Percentiles rank a stretch among this genome's conserved stretches.
phyloP scores from a whole-genome alignment of 306 rosid genomes.

The Acacia melanoxylon region DNA sequence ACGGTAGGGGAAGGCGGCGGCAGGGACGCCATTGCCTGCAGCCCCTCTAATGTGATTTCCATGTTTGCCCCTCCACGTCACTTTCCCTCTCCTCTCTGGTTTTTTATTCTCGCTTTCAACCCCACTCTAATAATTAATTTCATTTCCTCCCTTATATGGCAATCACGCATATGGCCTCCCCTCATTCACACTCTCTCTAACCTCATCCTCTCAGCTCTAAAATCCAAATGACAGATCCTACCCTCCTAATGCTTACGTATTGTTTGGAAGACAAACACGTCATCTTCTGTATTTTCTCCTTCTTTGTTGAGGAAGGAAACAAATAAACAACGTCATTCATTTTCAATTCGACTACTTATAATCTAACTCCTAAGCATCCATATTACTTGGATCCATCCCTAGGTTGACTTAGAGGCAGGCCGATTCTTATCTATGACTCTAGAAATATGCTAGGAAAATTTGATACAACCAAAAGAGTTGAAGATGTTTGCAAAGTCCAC shows the following conservation, averaged over 20 bases:
- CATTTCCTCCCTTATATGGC: neutral
- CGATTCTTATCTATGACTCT: neutral
- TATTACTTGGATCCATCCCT: neutral
- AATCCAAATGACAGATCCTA: neutral
- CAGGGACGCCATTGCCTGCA: neutral
- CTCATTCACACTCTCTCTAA: too few relatives aligned
- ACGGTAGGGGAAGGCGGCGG: neutral
- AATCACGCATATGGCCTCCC: too few relatives aligned
- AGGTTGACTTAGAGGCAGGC: neutral
- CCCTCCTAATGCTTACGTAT: neutral
- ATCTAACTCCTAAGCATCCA: neutral
- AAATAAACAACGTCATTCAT: neutral
- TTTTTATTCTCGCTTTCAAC: neutral
- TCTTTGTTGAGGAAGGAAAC: neutral
- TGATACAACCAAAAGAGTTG: neutral
- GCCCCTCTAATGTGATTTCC: neutral
- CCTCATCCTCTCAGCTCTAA: neutral
- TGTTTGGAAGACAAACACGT: neutral
- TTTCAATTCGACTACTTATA: neutral
- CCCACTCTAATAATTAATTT: too few relatives aligned
- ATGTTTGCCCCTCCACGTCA: neutral
- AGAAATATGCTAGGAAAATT: neutral
- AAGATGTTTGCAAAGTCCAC: neutral
- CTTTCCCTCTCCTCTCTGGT: neutral
- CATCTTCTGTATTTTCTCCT: neutral